These are phyloP conservation scores for Lagenaria siceraria DNA, from an alignment of 306 rosid genomes.

Conservation along the genomic window DNA sequence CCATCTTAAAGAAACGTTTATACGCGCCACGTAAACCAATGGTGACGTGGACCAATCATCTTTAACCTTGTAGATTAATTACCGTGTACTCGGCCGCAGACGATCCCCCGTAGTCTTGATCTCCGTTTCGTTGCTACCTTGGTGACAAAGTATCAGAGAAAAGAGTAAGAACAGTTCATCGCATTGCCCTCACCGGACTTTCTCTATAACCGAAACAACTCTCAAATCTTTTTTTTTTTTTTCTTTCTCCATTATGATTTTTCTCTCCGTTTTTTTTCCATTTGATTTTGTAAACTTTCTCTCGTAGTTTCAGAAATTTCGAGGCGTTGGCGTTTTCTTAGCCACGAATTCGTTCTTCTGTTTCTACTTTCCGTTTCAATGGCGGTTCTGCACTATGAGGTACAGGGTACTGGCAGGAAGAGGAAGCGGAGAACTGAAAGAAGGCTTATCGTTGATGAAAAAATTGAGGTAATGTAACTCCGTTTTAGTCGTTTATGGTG, in stretches of 20 bases:
- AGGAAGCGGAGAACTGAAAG: slow-evolving; percentile 9
- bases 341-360: neutral
- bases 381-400: slow-evolving; percentile 17
- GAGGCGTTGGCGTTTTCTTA: neutral
- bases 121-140: slow-evolving; percentile 1
- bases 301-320: neutral
- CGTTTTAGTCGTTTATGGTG: neutral
- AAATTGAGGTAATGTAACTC: slow-evolving; percentile 30
- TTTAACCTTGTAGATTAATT: neutral
- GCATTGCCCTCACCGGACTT: too few relatives aligned
- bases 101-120: neutral
- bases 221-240: neutral
- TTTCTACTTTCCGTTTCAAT: slow-evolving; percentile 8
- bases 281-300: neutral
- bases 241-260: neutral
- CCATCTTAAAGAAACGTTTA: neutral
- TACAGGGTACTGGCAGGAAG: slow-evolving; percentile 1
- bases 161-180: neutral
- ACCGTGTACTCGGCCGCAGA: neutral
- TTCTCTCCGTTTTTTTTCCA: neutral
- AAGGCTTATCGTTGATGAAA: slow-evolving; percentile 16
- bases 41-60: neutral
- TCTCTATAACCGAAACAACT: too few relatives aligned
- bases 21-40: neutral
- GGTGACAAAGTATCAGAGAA: slow-evolving; percentile 8